Conservation (phyloP, 2,329 filamentous ascomycete species). For the Cordyceps tenuipes region DNA sequence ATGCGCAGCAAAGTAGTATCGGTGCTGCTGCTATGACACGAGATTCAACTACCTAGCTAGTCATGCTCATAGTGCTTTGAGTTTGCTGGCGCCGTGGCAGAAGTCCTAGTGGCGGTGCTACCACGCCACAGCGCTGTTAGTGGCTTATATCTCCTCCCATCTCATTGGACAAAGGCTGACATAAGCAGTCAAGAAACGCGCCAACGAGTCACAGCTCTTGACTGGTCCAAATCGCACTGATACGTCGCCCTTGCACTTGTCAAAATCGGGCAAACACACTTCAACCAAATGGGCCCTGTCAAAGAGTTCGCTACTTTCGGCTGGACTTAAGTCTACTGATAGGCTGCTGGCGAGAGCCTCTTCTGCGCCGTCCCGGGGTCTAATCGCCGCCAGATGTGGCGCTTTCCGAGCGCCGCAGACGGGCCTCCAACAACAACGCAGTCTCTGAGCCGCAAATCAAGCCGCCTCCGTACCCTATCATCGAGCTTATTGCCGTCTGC, state of each 20-base stretch:
- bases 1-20: too few relatives aligned
- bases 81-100: neutral
- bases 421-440: neutral
- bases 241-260: neutral
- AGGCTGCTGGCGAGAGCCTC: neutral
- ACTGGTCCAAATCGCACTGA: neutral
- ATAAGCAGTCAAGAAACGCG: neutral
- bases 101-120: neutral
- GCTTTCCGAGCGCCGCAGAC: neutral
- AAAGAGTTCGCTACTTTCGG: neutral
- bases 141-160: neutral
- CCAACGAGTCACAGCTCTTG: neutral
- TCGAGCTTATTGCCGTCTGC: neutral
- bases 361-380: neutral
- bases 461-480: neutral
- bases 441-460: neutral
- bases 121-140: neutral
- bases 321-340: neutral
- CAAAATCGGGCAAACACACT: neutral
- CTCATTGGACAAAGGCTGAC: neutral
- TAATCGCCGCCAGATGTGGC: neutral
- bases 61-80: neutral
- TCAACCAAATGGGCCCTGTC: neutral
- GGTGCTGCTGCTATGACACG: too few relatives aligned
- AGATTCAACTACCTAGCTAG: too few relatives aligned